Conservation (phyloP, 1,139 yeast genomes). For the Entelexis sorbosivorans region DNA sequence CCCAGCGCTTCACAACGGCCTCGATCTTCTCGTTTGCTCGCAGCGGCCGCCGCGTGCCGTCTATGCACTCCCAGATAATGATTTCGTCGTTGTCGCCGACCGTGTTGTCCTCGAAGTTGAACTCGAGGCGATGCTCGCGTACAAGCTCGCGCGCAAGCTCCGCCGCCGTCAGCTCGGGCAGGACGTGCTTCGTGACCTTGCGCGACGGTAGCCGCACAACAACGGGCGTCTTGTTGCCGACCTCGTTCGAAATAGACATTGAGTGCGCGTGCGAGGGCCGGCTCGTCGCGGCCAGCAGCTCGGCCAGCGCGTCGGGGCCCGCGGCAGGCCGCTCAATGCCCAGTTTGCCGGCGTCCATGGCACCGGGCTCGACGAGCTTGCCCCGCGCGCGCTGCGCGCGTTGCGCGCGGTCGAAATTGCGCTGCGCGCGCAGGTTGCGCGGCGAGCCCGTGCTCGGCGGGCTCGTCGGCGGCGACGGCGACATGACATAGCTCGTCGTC, state of each 20-base stretch:
- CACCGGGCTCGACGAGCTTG: not conserved
- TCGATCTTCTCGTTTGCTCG: conserved; percentile 24
- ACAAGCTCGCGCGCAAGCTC: conserved; percentile 22
- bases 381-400: conserved; percentile 7
- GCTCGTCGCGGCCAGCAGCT: not conserved
- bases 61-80: conserved; percentile 27
- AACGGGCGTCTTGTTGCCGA: conserved; percentile 8
- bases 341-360: not conserved
- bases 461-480: not conserved
- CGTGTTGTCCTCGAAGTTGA: conserved; percentile 22
- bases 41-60: conserved; percentile 26
- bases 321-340: not conserved
- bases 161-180: conserved; percentile 16
- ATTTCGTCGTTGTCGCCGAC: conserved; percentile 24
- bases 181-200: conserved; percentile 20
- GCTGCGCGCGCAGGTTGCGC: not conserved
- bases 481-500: not conserved
- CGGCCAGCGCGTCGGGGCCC: conserved; percentile 4
- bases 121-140: conserved; percentile 26
- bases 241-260: not conserved
- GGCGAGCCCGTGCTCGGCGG: not conserved
- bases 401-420: conserved; percentile 1
- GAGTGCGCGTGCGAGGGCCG: not conserved
- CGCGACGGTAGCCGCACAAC: conserved; percentile 25
- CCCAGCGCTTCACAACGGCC: conserved; percentile 25